These are phyloP conservation scores for Suillus plorans DNA, from an alignment of 768 basidiomycete genomes.

Conservation along the genomic window DNA sequence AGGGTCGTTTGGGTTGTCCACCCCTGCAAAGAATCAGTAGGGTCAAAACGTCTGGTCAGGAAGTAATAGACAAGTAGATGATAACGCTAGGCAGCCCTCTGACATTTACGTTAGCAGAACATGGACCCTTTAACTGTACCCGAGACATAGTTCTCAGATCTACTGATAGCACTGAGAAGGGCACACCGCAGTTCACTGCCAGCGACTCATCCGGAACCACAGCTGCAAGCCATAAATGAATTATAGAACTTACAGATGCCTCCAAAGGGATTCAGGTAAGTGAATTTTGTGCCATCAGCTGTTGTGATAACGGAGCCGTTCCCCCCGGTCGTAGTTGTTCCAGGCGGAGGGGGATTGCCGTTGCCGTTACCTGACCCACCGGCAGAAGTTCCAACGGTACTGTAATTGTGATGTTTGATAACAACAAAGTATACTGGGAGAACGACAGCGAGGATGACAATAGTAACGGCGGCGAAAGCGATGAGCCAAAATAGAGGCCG, in stretches of 20 bases:
- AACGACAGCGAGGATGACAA: slow-evolving; percentile 36
- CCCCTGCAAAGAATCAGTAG: slow-evolving; percentile 43
- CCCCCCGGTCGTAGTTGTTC: slow-evolving; percentile 44
- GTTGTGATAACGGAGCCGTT: slow-evolving; percentile 67
- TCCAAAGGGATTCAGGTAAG: slow-evolving; percentile 75
- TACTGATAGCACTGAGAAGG: neutral
- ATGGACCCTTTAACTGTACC: neutral
- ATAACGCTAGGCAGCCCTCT: neutral
- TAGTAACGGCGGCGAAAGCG: slow-evolving; percentile 25
- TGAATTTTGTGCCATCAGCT: slow-evolving; percentile 70
- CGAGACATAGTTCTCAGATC: neutral
- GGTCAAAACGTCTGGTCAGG: neutral
- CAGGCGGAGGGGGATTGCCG: slow-evolving; percentile 13
- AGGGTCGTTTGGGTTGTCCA: slow-evolving; percentile 66
- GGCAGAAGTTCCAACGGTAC: neutral
- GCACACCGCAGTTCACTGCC: neutral
- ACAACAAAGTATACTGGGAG: slow-evolving; percentile 40
- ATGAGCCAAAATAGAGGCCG: slow-evolving; percentile 30
- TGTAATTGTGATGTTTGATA: slow-evolving; percentile 22
- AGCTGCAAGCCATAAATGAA: neutral
- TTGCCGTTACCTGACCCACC: slow-evolving; percentile 11
- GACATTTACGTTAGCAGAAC: neutral
- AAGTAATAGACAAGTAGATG: slow-evolving; percentile 5
- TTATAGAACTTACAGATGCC: slow-evolving; percentile 57
- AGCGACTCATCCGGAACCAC: neutral